A percentile compares a stretch with the other conserved stretches of the same genome.
These are phyloP conservation scores for Cladobotryum mycophilum DNA, from an alignment of 2,329 filamentous ascomycete genomes.

Conservation along the genomic window DNA sequence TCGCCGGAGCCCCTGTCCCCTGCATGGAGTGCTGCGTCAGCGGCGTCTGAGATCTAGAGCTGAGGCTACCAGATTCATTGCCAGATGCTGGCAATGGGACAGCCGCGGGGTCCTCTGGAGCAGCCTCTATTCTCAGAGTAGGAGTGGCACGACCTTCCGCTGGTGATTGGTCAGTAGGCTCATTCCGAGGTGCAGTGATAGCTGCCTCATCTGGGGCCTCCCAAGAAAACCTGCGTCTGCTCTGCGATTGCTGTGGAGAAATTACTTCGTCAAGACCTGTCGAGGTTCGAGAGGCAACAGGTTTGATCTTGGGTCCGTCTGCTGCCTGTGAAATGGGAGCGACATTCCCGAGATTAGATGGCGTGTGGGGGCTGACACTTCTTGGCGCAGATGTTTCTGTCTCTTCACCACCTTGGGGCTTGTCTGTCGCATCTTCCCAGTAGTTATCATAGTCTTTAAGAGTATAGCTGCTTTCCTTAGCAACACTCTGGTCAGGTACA, in stretches of 20 bases:
- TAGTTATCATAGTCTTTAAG: slow-evolving; percentile 63
- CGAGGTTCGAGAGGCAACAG: neutral
- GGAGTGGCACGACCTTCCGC: slow-evolving; percentile 1
- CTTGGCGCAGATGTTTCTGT: neutral
- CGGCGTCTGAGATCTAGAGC: slow-evolving; percentile 9
- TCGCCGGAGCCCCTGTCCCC: no score
- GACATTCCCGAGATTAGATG: neutral
- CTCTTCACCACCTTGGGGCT: neutral
- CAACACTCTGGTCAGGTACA: slow-evolving; percentile 13
- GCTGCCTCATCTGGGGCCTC: slow-evolving; percentile 20
- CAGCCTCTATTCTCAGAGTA: neutral
- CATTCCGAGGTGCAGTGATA: neutral
- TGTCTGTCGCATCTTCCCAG: slow-evolving; percentile 40
- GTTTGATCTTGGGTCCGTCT: neutral
- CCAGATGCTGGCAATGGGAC: slow-evolving; percentile 14
- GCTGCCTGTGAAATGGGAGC: neutral
- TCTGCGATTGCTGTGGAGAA: slow-evolving; percentile 5
- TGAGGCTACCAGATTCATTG: slow-evolving; percentile 9
- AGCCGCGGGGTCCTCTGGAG: slow-evolving; percentile 5
- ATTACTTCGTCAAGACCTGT: neutral
- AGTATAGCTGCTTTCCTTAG: slow-evolving; percentile 56
- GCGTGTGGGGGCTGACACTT: neutral
- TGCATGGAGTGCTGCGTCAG: neutral
- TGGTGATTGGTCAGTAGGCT: neutral
- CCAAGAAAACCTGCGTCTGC: slow-evolving; percentile 33